Conservation (phyloP, 768 basidiomycete genomes). For the Podaxis rugospora region DNA sequence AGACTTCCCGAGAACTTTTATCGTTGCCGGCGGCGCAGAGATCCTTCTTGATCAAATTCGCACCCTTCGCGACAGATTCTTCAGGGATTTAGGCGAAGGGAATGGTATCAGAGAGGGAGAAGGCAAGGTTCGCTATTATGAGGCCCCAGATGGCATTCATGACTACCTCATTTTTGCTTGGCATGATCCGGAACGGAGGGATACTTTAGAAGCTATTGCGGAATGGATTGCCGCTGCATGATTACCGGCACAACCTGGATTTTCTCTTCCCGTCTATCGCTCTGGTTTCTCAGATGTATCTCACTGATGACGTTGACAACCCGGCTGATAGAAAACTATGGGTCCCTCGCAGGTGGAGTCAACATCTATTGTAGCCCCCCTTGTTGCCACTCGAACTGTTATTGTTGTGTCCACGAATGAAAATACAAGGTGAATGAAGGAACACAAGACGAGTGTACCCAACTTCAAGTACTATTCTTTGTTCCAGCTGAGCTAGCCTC, state of each 20-base stretch:
- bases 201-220: constrained; percentile 43
- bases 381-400: background rate
- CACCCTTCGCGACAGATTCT: constrained; percentile 44
- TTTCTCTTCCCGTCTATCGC: background rate
- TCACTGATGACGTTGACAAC: background rate
- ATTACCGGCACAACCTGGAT: background rate
- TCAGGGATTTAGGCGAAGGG: constrained; percentile 44
- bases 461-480: background rate
- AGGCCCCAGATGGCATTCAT: constrained; percentile 49
- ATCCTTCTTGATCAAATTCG: constrained; percentile 48
- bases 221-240: constrained; percentile 34
- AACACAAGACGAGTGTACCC: too few relatives aligned
- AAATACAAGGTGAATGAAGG: background rate
- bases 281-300: background rate
- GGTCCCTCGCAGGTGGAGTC: background rate
- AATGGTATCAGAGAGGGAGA: constrained; percentile 31
- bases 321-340: background rate
- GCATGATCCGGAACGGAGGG: constrained; percentile 50
- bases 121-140: constrained; percentile 42
- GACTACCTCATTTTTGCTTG: constrained; percentile 47
- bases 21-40: constrained; percentile 55
- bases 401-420: background rate
- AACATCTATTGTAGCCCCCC: background rate
- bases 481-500: constrained; percentile 11
- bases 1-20: constrained; percentile 58